phyloP scores from a whole-genome alignment of 1,284 basidiomycete species.

The Schizophyllum amplum region DNA sequence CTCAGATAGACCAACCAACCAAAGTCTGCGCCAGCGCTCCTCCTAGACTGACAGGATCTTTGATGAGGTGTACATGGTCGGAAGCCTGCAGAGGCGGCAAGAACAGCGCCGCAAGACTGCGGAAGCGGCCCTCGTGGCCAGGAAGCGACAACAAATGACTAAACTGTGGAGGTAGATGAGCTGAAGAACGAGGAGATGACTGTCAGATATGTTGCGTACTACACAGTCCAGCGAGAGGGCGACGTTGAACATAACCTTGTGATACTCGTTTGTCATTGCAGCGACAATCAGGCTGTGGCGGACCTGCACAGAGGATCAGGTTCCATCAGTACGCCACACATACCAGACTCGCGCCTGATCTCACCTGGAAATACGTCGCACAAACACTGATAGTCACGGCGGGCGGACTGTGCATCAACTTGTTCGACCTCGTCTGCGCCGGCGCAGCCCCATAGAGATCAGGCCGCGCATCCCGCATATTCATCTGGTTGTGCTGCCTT shows the following conservation, averaged over 20 bases:
- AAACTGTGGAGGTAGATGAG: too few relatives aligned
- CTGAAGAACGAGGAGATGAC: too few relatives aligned
- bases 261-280: background rate
- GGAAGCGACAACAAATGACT: background rate
- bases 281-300: background rate
- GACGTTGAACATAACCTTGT: background rate
- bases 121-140: background rate
- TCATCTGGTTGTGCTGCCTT: background rate
- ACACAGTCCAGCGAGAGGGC: background rate
- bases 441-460: too few relatives aligned
- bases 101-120: background rate
- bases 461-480: too few relatives aligned
- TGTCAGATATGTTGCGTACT: background rate
- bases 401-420: too few relatives aligned
- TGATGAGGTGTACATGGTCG: background rate
- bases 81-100: background rate
- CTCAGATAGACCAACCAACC: background rate
- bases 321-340: background rate
- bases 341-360: background rate
- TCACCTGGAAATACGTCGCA: background rate
- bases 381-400: background rate
- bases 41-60: background rate
- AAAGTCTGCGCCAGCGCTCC: background rate
- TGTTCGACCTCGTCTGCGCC: too few relatives aligned
- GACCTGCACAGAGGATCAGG: background rate